Base-by-base conservation (phyloP, 306 rosid genomes). In the Gleditsia sinensis region DNA sequence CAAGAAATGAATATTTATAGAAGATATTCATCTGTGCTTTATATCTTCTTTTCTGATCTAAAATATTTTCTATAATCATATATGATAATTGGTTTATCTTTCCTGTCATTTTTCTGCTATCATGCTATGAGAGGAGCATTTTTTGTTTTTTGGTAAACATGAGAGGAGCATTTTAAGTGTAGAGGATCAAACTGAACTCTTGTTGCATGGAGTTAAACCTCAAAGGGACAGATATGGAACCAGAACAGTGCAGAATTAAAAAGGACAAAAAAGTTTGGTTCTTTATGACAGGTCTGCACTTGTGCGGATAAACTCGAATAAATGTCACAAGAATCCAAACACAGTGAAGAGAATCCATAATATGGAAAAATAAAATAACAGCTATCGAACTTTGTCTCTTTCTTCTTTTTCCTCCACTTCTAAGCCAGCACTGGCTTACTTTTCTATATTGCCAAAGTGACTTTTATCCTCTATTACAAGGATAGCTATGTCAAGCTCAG, bases 291-390 rank as follows among this genome's bases (percentile, higher is more conserved):
- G 70, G 56, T 70, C 67, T 61, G 33, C 61, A 21, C 14, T 34
- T 14, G 53, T 51, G 81, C 17, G n/a, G 83, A 83, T 83, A 81
- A 76, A 51, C 74, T 75, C 40, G 75, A 76, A 60, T 72, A 59
- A 28, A 63, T 78, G 57, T 33, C 62, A 34, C 24, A 72, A 57
- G 59, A 30, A 34, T 54, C 81, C 61, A 78, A 60, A 83, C 78
- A 79, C 68, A 46, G 67, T 19, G 67, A 57, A 49, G 43, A 75
- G 72, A 81, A 74, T 84, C 82, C 76, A 89, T 75, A 63, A 78
- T 63, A 43, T 57, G 39, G 46, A 63, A 59, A 82, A 54, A 75
- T 61, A 83, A 73, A 50, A 78, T 37, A 65, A 80, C n/a, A 80
- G 86, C 59, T 71, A 71, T 40, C 57, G 11, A 42, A 58, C 61